phyloP scores from a whole-genome alignment of 192 early-diverging fungal species.

The Powellomyces hirtus region DNA sequence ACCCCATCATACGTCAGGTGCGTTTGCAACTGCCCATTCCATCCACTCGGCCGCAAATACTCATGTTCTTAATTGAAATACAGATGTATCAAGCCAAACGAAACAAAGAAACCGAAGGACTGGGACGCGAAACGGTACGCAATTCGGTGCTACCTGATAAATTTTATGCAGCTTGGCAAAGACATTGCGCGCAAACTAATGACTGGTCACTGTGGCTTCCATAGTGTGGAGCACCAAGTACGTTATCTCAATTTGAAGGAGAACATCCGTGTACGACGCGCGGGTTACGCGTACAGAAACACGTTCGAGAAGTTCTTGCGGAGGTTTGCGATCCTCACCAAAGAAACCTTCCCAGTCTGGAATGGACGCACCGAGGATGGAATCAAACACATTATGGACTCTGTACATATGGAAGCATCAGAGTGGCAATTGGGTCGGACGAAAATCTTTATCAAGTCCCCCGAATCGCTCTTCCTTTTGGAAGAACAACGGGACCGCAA shows the following conservation, averaged over 20 bases:
- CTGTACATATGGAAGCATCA: constrained; percentile 75
- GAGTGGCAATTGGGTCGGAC: constrained; percentile 96
- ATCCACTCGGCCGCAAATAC: no score
- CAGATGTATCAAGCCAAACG: constrained; percentile 93
- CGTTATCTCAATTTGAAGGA: constrained; percentile 96
- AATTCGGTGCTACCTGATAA: background rate
- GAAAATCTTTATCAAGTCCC: constrained; percentile 94
- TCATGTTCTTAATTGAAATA: background rate
- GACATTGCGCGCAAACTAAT: background rate
- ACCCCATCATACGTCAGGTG: constrained; percentile 91
- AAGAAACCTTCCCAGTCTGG: constrained; percentile 76
- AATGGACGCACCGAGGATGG: constrained; percentile 71
- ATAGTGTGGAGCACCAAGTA: constrained; percentile 90
- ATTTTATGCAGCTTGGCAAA: background rate
- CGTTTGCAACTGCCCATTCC: no score
- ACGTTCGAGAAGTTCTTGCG: constrained; percentile 87
- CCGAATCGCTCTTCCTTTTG: constrained; percentile 88
- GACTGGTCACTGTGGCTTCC: background rate
- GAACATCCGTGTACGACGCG: constrained; percentile 96
- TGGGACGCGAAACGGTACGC: constrained; percentile 74
- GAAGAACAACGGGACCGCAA: constrained; percentile 92
- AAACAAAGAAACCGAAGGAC: constrained; percentile 86
- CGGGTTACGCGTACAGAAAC: constrained; percentile 95
- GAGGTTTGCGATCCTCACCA: constrained; percentile 80
- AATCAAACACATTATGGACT: constrained; percentile 75